A percentile compares a stretch with the other conserved stretches of the same genome.
phyloP scores from a whole-genome alignment of 2,329 filamentous ascomycete species.

The Huntiella savannae region DNA sequence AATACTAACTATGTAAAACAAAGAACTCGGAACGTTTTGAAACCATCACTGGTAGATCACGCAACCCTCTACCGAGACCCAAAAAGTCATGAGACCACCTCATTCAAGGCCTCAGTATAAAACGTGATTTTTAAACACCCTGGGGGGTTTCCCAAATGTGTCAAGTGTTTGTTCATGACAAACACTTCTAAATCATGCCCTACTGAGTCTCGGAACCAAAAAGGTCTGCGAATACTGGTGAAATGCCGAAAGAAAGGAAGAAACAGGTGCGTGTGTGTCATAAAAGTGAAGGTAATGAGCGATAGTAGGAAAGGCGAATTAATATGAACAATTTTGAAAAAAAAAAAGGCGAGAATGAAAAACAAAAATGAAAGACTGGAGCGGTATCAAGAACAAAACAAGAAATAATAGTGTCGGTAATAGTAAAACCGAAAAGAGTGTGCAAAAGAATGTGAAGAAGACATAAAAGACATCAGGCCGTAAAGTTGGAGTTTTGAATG shows the following conservation, averaged over 20 bases:
- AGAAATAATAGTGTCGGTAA: neutral
- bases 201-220: no score
- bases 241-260: constrained; percentile 5
- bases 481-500: neutral
- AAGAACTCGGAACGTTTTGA: neutral
- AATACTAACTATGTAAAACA: constrained; percentile 1
- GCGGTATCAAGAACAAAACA: neutral
- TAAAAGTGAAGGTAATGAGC: neutral
- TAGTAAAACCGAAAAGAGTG: neutral
- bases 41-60: no score
- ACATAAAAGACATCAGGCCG: constrained; percentile 1
- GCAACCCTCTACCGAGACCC: no score
- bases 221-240: neutral
- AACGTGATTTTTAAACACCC: no score
- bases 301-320: neutral
- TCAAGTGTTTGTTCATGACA: no score
- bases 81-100: no score
- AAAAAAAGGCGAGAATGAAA: neutral
- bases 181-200: no score
- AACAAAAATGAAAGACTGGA: neutral
- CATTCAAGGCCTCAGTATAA: no score
- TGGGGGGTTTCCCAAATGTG: no score
- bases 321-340: neutral
- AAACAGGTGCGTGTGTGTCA: neutral
- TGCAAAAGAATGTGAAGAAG: constrained; percentile 2